Base-by-base conservation (phyloP, 345 rosid species). In the Schrenkiella parvula region DNA sequence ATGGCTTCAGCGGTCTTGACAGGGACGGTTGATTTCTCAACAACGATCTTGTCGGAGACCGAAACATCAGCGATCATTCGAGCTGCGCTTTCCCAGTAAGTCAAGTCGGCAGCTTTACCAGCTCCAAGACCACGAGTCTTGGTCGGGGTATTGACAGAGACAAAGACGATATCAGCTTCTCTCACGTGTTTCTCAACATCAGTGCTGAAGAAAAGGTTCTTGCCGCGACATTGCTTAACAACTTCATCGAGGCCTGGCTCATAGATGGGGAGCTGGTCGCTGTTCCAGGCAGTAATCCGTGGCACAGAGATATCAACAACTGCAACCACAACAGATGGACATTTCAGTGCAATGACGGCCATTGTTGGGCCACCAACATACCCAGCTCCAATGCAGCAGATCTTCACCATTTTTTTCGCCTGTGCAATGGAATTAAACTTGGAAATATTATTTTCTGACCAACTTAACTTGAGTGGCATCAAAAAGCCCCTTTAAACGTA, bases 61-160 rank as follows among this genome's bases (percentile, higher is more conserved):
- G 61, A 55, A 17, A 55, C 61, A 17, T 55, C 61, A 55, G 61
- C 61, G 38, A 55, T 55, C 61, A 55, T 55, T 0, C 61, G 39
- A 31, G 61, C 61, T 0, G 61, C 61, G 25, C 61, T 55, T 15
- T 55, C 61, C 61, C 61, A 55, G 6, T 53, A 53, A 3, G 58
- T 53, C 58, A 25, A 25, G 37, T 50, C 55, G 9, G 95, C 91
- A 66, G 95, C 95, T 73, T 88, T 88, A 18, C 95, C 95, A 46
- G 95, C 95, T 56, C 95, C 95, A 38, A 88, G 88, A 52, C 95
- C 95, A 34, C 80, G 79, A 28, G 95, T 86, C 72, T 88, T 88
- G 15, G 95, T 88, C 1, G 93, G 93, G 54, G 93, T 88, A 65
- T 88, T 88, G 54, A 88, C 93, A 0, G 93, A 88, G 34, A 88